phyloP scores from a whole-genome alignment of 1,284 basidiomycete genomes.

The Xerocomus minutiporus region DNA sequence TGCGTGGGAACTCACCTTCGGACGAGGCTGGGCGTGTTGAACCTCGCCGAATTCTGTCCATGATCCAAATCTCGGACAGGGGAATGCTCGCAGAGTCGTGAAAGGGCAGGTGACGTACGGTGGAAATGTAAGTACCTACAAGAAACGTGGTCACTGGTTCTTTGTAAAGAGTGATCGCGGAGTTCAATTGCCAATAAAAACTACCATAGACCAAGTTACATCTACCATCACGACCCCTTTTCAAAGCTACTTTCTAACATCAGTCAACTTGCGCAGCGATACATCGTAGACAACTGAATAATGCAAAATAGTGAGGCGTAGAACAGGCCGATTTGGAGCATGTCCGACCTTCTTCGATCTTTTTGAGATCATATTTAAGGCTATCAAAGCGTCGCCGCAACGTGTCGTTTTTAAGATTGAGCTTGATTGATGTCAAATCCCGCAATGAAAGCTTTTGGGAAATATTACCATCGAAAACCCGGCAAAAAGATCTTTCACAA shows the following conservation, averaged over 20 bases:
- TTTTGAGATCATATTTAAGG: constrained; percentile 84
- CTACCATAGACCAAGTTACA: background rate
- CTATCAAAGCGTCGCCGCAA: constrained; percentile 77
- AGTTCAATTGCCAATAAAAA: constrained; percentile 11
- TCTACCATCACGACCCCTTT: background rate
- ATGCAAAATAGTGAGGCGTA: constrained; percentile 4
- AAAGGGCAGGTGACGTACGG: constrained; percentile 6
- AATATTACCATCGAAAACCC: constrained; percentile 73
- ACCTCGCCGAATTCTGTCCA: constrained; percentile 30
- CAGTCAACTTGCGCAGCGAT: constrained; percentile 62
- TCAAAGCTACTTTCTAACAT: constrained; percentile 1
- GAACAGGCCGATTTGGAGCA: constrained; percentile 1
- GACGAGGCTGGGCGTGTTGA: constrained; percentile 33
- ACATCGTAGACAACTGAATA: constrained; percentile 77
- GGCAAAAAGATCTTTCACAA: constrained; percentile 78
- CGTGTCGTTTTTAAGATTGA: constrained; percentile 86
- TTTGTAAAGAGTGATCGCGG: constrained; percentile 17
- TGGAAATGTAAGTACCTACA: constrained; percentile 5
- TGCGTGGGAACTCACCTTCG: constrained; percentile 33
- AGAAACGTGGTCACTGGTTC: constrained; percentile 6
- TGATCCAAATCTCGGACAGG: constrained; percentile 6
- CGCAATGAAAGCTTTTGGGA: background rate
- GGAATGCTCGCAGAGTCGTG: background rate
- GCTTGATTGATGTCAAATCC: constrained; percentile 37
- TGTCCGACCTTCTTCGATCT: constrained; percentile 77